Base-by-base conservation (phyloP, 2,329 filamentous ascomycete species). In the Orbilia oligospora region DNA sequence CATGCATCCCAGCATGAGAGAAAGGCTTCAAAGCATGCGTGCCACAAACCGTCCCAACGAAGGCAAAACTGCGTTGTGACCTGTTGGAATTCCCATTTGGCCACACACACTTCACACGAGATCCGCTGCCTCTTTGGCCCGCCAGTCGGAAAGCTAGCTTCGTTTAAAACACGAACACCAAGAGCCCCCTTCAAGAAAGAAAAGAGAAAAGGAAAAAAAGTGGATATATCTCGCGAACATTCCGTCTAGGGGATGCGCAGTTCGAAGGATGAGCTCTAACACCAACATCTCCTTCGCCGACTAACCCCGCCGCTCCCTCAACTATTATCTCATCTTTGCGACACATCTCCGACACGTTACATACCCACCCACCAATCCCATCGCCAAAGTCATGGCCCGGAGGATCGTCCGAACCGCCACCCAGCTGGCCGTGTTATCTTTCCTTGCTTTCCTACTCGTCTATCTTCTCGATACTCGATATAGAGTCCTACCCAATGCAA, bases 391-490 rank as follows among this genome's bases (percentile, higher is more conserved):
- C 64, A 82, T 82, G 81, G 81, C 81, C 63, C 81, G 81, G 63
- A 81, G 80, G 67, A 82, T 82, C 64, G 80, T 82, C 51, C 80
- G 81, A 27, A 93, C 93, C 80, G 89, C 91, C 83, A 87, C 92
- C 83, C 93, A 97, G 88, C 89, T 96, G 83, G 87, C 88, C 80
- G 87, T 90, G 72, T 87, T 93, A 72, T 87, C 89, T 71, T 84
- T 89, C 81, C 86, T 93, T 83, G 89, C 91, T 81, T 87, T 95
- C 81, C 83, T 94, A 82, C 85, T 95, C 82, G 85, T 94, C 81
- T 90, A 95, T 84, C 88, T 97, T 84, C 90, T 97, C 86, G 94
- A 97, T 86, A 92, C 91, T 83, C 93, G 92, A 84, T 97, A 96
- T 86, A 89, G 92, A 81, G 92, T 97, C 76, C 90, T 97, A 41